Conservation (phyloP, 2,329 filamentous ascomycete species). For the Fusarium guadeloupense region DNA sequence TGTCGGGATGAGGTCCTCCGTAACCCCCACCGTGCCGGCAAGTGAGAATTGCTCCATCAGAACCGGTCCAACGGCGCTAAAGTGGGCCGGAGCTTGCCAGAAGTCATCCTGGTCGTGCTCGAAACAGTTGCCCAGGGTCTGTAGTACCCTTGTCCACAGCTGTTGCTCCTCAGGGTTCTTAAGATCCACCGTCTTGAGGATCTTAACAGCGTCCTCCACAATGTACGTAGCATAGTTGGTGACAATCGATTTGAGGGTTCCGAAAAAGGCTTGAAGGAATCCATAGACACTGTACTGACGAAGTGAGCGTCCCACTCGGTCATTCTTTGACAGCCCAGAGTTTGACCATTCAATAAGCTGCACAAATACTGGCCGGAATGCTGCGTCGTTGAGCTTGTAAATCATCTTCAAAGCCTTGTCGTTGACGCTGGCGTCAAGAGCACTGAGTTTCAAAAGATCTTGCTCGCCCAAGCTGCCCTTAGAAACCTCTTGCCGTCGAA, state of each 20-base stretch:
- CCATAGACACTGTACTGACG: constrained; percentile 81
- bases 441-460: constrained; percentile 58
- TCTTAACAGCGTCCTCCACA: constrained; percentile 75
- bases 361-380: constrained; percentile 91
- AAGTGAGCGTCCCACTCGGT: constrained; percentile 64
- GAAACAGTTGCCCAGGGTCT: constrained; percentile 79
- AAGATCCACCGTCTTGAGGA: constrained; percentile 65
- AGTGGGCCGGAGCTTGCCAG: constrained; percentile 93
- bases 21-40: constrained; percentile 55
- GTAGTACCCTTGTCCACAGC: constrained; percentile 76
- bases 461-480: constrained; percentile 58
- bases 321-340: constrained; percentile 68
- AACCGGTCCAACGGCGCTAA: constrained; percentile 74
- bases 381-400: constrained; percentile 93
- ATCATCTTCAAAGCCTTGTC: constrained; percentile 86
- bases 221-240: constrained; percentile 91
- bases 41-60: constrained; percentile 73
- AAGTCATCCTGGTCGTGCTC: constrained; percentile 93
- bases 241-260: constrained; percentile 89
- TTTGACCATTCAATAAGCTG: constrained; percentile 85
- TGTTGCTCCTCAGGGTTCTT: constrained; percentile 58
- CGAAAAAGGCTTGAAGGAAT: constrained; percentile 83
- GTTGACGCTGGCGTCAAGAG: constrained; percentile 72
- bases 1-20: constrained; percentile 71
- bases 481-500: constrained; percentile 66